Evolutionary conservation across 2,329 filamentous ascomycete species (phyloP), one percentile per base, ranked within the genome.

Genomic region (Fusarium coffeatum): DNA sequence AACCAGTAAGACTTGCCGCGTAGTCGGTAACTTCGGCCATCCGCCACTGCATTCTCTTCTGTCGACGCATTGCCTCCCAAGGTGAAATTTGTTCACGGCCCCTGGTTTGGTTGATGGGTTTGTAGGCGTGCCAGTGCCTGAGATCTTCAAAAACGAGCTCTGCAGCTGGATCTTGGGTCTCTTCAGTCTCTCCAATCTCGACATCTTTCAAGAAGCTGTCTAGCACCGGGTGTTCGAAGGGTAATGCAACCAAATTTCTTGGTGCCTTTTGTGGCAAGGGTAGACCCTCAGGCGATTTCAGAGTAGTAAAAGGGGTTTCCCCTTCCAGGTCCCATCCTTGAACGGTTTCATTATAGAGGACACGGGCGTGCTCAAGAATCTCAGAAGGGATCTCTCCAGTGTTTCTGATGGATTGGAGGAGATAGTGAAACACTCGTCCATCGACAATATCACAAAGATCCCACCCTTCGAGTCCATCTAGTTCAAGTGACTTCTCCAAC

Each of bases 11-110:
- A 77, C 90, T 92, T 15, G 89, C 89, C 3, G 92, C 89, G 75
- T 93, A 94, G 2, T 84, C 82, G 28, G 85, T 84, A 78, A 91
- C 91, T 62, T 92, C 89, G 3, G 86, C 85, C 86, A 92, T 91
- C 74, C 88, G 89, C 22, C 37, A 41, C 34, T 64, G 66, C 9
- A 51, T 58, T 23, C 40, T 50, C 54, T 82, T 83, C 72, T 93
- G 90, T 46, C 90, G 89, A 55, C 80, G 81, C 66, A 80, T 84
- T 55, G 58, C 50, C n/a, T 53, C 22, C 58, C 54, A 74, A 79
- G 3, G 69, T 77, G 16, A 71, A 59, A 54, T 28, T 27, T 50
- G 50, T 1, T 68, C 70, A 8, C 57, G 41, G 7, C 57, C 55
- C 56, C 83, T 85, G 3, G 76, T 69, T 27, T 86, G 83, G 5